These are phyloP conservation scores for Coemansia sp. DNA, from an alignment of 192 early-diverging fungal genomes.

Conservation along the genomic window DNA sequence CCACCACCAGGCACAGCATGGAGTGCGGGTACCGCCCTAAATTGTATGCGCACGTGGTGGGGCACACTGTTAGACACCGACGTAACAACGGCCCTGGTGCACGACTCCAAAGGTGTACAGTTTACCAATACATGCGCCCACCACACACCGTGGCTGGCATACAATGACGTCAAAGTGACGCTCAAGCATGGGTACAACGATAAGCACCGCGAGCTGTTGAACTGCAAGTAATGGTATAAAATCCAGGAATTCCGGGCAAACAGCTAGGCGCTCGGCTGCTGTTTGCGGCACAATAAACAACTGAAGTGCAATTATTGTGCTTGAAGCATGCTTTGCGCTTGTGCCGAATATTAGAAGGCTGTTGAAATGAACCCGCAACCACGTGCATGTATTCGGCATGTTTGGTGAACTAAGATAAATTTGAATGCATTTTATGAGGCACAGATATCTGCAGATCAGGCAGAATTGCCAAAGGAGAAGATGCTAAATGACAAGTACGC, in stretches of 20 bases:
- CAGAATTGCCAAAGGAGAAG: too few relatives aligned
- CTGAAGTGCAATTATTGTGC: conserved; percentile 62
- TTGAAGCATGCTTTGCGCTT: conserved; percentile 51
- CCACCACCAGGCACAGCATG: background rate
- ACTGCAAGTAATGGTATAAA: conserved; percentile 55
- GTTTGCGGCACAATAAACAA: conserved; percentile 57
- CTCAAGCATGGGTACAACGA: conserved; percentile 57
- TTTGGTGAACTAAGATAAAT: conserved; percentile 22
- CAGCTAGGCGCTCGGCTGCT: conserved; percentile 61
- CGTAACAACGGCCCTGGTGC: conserved; percentile 45
- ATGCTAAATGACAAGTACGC: too few relatives aligned
- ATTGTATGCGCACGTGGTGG: conserved; percentile 9
- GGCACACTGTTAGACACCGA: conserved; percentile 35
- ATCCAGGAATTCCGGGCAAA: conserved; percentile 60
- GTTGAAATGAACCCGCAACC: conserved; percentile 51
- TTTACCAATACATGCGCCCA: conserved; percentile 56
- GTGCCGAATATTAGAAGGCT: conserved; percentile 24
- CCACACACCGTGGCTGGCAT: conserved; percentile 61
- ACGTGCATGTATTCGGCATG: conserved; percentile 8
- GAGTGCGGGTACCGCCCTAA: background rate
- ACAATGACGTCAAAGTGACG: conserved; percentile 50
- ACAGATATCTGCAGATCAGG: too few relatives aligned
- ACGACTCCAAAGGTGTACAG: conserved; percentile 39
- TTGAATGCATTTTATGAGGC: conserved; percentile 23
- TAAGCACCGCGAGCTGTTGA: conserved; percentile 15